Conservation (phyloP, 257 asterid species). For the Striga asiatica region DNA sequence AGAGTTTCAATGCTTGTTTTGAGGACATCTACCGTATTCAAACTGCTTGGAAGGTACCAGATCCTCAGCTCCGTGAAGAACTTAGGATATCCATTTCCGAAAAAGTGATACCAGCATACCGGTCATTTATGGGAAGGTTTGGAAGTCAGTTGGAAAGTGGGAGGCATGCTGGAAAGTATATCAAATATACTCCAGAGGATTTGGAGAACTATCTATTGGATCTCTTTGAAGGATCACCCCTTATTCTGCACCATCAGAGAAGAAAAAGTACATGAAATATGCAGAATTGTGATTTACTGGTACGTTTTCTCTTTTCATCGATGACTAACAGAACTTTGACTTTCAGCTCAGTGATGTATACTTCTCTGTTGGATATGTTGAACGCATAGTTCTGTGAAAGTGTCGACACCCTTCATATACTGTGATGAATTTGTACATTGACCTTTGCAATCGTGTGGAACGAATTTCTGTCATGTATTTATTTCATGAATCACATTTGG, state of each 20-base stretch:
- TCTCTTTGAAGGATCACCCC: conserved; percentile 92
- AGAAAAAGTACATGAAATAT: conserved; percentile 63
- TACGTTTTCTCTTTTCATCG: conserved; percentile 27
- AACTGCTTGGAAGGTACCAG: conserved; percentile 94
- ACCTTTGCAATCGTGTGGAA: conserved; percentile 26
- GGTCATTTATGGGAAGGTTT: conserved; percentile 80
- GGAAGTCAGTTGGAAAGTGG: conserved; percentile 84
- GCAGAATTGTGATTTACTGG: conserved; percentile 30
- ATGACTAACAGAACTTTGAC: conserved; percentile 23
- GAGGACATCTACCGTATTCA: conserved; percentile 82
- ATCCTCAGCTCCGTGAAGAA: conserved; percentile 92
- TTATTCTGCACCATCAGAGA: conserved; percentile 69
- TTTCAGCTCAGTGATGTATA: conserved; percentile 23
- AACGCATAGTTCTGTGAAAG: conserved; percentile 20
- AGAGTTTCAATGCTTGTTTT: conserved; percentile 83
- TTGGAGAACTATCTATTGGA: conserved; percentile 72
- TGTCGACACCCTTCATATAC: conserved; percentile 25
- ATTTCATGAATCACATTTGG: conserved; percentile 18
- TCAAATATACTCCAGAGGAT: conserved; percentile 76
- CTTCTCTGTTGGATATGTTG: conserved; percentile 25
- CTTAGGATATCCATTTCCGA: conserved; percentile 88
- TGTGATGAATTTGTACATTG: conserved; percentile 43
- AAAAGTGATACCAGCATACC: conserved; percentile 89
- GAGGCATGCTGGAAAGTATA: conserved; percentile 71
- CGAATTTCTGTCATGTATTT: conserved; percentile 23